A percentile compares a stretch with the other conserved stretches of the same genome.
Evolutionary conservation across 768 basidiomycete genomes (phyloP).

Genomic region (Jaapia argillacea): DNA sequence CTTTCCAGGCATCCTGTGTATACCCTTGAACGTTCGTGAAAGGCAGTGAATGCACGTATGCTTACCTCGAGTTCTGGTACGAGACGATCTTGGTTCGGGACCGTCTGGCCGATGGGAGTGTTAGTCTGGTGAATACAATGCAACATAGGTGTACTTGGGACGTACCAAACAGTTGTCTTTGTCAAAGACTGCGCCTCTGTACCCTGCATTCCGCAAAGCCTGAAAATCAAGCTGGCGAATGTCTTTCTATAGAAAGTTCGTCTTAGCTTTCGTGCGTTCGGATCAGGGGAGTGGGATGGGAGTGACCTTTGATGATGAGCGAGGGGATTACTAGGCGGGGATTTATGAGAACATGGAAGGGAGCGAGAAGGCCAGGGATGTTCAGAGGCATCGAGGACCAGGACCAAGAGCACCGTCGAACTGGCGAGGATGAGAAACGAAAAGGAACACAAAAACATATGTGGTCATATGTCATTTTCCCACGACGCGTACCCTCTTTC

Average conservation of each 20-base stretch:
- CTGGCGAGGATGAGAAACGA: no score
- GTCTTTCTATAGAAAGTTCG: constrained; percentile 46
- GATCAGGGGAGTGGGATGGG: neutral
- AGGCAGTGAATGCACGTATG: neutral
- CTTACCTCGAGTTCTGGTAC: constrained; percentile 68
- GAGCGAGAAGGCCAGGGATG: constrained; percentile 57
- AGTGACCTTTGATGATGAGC: constrained; percentile 54
- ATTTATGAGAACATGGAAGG: constrained; percentile 59
- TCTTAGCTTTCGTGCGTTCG: constrained; percentile 3
- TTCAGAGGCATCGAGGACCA: constrained; percentile 54
- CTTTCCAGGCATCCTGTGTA: constrained; percentile 60
- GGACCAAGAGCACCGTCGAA: no score
- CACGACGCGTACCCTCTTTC: neutral
- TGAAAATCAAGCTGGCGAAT: constrained; percentile 78
- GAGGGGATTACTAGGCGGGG: constrained; percentile 63
- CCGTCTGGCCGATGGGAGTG: no score
- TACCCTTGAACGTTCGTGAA: neutral
- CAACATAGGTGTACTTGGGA: constrained; percentile 4
- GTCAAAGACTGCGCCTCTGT: constrained; percentile 88
- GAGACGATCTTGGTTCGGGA: constrained; percentile 66
- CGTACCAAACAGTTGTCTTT: constrained; percentile 95
- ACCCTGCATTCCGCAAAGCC: constrained; percentile 64
- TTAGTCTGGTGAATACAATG: no score
- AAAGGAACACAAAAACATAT: no score
- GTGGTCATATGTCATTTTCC: neutral